phyloP scores from a whole-genome alignment of 2,329 filamentous ascomycete species.

The Nemania abortiva region DNA sequence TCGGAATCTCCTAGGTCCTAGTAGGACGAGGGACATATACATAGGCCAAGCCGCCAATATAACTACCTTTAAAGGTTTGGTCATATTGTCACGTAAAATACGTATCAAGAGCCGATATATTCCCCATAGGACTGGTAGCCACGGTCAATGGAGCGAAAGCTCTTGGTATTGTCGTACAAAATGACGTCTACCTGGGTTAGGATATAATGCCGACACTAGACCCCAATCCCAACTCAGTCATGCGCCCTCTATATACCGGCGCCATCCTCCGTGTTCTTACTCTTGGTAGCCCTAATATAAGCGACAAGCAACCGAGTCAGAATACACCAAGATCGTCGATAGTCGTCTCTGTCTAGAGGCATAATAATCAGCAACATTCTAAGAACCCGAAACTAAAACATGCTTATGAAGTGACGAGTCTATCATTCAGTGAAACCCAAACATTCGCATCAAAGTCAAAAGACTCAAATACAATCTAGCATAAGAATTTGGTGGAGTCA shows the following conservation, averaged over 20 bases:
- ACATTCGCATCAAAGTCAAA: slow-evolving; percentile 50
- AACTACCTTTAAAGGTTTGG: no score
- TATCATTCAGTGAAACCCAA: slow-evolving; percentile 47
- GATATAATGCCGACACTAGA: neutral
- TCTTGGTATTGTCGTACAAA: neutral
- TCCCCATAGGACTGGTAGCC: no score
- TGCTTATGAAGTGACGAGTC: neutral
- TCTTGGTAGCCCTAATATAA: neutral
- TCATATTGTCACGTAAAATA: no score
- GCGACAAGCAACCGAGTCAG: no score
- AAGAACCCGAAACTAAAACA: slow-evolving; percentile 14
- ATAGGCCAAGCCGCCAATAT: no score
- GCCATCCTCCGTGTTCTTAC: neutral
- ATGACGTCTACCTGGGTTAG: neutral
- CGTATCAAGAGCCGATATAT: no score
- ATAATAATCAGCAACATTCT: slow-evolving; percentile 2
- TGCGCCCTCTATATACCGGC: neutral
- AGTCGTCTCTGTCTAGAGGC: slow-evolving; percentile 7
- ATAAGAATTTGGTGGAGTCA: slow-evolving; percentile 55
- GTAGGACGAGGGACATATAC: no score
- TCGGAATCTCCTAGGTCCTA: no score
- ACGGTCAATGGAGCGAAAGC: no score
- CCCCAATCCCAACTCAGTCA: neutral
- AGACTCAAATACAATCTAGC: slow-evolving; percentile 64
- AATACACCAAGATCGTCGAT: neutral